Conservation (phyloP, 73 alveolate genomes). For the Paramecium primaurelia region DNA sequence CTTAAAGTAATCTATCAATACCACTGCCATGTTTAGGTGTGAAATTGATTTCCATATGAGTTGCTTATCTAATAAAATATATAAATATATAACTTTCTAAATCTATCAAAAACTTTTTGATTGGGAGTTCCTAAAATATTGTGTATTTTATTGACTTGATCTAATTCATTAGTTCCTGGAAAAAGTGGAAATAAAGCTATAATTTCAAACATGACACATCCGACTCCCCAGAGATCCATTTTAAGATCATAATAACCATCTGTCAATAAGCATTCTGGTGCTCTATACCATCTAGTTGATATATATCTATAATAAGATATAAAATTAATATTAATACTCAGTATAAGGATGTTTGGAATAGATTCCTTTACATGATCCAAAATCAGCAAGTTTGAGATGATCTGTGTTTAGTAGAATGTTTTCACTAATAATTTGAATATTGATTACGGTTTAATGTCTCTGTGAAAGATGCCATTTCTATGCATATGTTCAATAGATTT, state of each 20-base stretch:
- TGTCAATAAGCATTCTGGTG: slow-evolving; percentile 98
- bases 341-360: slow-evolving; percentile 94
- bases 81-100: slow-evolving; percentile 45
- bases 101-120: slow-evolving; percentile 78
- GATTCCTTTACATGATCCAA: slow-evolving; percentile 92
- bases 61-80: slow-evolving; percentile 25
- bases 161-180: slow-evolving; percentile 98
- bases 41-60: slow-evolving; percentile 89
- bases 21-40: slow-evolving; percentile 91
- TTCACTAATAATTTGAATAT: slow-evolving; percentile 18
- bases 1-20: slow-evolving; percentile 72
- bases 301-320: slow-evolving; percentile 53
- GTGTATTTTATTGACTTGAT: slow-evolving; percentile 94
- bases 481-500: slow-evolving; percentile 97
- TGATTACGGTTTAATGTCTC: slow-evolving; percentile 87
- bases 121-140: slow-evolving; percentile 93
- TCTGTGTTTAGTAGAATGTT: slow-evolving; percentile 58
- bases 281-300: slow-evolving; percentile 96
- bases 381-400: slow-evolving; percentile 88
- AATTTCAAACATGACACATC: slow-evolving; percentile 98
- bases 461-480: slow-evolving; percentile 93
- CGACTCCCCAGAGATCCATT: slow-evolving; percentile 99
- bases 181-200: slow-evolving; percentile 89
- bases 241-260: slow-evolving; percentile 98
- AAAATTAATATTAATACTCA: slow-evolving; percentile 50